Base-by-base conservation (phyloP, 768 basidiomycete genomes). In the Coprinopsis sp. region DNA sequence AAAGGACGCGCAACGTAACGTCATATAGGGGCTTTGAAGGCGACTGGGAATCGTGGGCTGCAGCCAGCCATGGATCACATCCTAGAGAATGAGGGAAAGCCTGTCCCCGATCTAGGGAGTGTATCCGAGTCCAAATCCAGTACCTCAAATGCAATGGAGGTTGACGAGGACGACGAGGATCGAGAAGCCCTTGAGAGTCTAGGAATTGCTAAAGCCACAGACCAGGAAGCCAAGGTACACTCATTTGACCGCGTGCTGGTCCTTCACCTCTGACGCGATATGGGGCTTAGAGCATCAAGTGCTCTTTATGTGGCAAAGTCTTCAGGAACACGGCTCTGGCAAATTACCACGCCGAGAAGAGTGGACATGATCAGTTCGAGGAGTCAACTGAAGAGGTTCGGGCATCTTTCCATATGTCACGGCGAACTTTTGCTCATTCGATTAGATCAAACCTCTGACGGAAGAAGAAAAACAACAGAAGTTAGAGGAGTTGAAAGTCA, bases 291-390 rank as follows among this genome's bases (percentile, higher is more conserved):
- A 90, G 85, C 59, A 88, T 92, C 69, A 87, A 82, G 66, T 92
- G 90, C 60, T 75, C 81, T 5, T 64, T 86, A 57, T 95, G 93
- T 62, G 80, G 84, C 50, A 96, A 96, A 69, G 72, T 81, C 19
- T 96, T 96, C 73, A 72, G 67, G 58, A 92, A 90, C 55, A 85
- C 88, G 0, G 89, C 88, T 2, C 70, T 95, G 13, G 94, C 91
- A 12, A 89, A 90, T 54, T 95, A 81, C 64, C 94, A 96, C 57
- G 94, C 92, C 0, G 91, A 94, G 65, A 92, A 92, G 71, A 89
- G 83, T 54, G 95, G 95, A 0, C 95, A 99, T 61, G 84, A 91
- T 64, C 84, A 93, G 54, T 98, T 97, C 52, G 94, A 96, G 61
- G 95, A 97, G 59, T 92, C 88, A 1, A 89, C 82, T 0, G 93